phyloP scores from a whole-genome alignment of 371 early-diverging fungal species.

The Apophysomyces elegans region DNA sequence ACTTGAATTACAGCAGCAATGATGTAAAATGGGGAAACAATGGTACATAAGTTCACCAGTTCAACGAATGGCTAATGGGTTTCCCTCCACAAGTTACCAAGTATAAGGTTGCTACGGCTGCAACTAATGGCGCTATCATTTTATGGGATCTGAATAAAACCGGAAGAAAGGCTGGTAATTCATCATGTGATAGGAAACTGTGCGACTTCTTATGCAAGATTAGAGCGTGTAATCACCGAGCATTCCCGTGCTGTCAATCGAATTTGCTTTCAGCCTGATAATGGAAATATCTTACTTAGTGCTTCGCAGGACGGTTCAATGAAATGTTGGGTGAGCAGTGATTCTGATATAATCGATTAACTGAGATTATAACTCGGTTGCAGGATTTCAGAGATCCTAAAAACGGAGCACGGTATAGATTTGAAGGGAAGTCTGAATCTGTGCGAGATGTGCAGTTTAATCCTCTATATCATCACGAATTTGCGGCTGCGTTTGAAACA shows the following conservation, averaged over 20 bases:
- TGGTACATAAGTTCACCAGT: conserved; percentile 34
- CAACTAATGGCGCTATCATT: conserved; percentile 77
- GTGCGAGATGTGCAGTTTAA: conserved; percentile 89
- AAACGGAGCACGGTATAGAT: conserved; percentile 53
- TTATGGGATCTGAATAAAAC: conserved; percentile 71
- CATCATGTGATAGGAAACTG: neutral
- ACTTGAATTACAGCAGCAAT: conserved; percentile 67
- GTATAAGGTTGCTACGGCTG: conserved; percentile 76
- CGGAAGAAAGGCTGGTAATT: conserved; percentile 49
- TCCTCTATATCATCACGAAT: conserved; percentile 64
- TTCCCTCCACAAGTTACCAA: conserved; percentile 39
- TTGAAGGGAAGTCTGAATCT: conserved; percentile 82
- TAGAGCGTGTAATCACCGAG: conserved; percentile 76
- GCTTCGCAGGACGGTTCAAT: conserved; percentile 85
- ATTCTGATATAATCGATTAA: neutral
- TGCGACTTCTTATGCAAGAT: neutral
- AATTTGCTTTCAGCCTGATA: conserved; percentile 76
- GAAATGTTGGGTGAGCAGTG: conserved; percentile 73
- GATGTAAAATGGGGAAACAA: conserved; percentile 88
- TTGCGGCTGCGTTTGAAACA: conserved; percentile 88
- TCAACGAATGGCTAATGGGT: neutral
- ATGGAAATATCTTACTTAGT: conserved; percentile 70
- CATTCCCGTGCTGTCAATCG: conserved; percentile 84
- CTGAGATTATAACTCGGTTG: neutral
- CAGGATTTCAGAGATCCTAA: conserved; percentile 77